phyloP scores from a whole-genome alignment of 257 asterid species.

The Gardenia jasminoides region DNA sequence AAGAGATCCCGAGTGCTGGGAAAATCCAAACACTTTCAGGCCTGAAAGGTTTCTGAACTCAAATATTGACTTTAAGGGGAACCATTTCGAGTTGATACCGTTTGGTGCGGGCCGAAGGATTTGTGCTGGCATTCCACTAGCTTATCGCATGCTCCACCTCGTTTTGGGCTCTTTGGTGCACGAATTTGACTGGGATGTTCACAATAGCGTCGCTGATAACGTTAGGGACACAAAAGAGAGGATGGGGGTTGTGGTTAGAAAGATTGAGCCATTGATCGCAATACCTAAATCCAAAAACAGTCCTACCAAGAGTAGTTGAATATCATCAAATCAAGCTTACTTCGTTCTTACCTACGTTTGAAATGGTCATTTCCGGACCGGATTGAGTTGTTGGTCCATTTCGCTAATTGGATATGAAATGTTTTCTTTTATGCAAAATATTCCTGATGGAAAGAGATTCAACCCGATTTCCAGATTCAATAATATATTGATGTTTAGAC shows the following conservation, averaged over 20 bases:
- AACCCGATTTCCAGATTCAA: background rate
- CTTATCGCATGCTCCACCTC: conserved; percentile 52
- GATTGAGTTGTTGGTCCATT: background rate
- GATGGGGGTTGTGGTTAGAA: conserved; percentile 48
- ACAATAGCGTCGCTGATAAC: conserved; percentile 17
- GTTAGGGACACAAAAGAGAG: conserved; percentile 43
- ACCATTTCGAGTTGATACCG: conserved; percentile 47
- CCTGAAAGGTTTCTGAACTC: conserved; percentile 56
- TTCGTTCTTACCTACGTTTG: background rate
- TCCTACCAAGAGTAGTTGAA: background rate
- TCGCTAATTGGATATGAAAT: background rate
- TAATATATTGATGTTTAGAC: background rate
- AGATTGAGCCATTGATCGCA: conserved; percentile 40
- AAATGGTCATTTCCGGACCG: background rate
- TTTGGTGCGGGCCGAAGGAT: conserved; percentile 65
- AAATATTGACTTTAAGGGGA: conserved; percentile 44
- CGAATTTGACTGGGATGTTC: conserved; percentile 52
- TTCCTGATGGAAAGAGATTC: background rate
- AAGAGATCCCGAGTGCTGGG: conserved; percentile 51
- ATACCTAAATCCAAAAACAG: conserved; percentile 34
- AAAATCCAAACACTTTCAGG: conserved; percentile 32
- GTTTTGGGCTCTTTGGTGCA: conserved; percentile 54
- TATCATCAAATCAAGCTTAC: background rate
- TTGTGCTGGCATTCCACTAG: conserved; percentile 53
- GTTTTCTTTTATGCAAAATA: background rate